Evolutionary conservation across 208 protist species (phyloP).

Genomic region (Acanthamoeba triangularis): DNA sequence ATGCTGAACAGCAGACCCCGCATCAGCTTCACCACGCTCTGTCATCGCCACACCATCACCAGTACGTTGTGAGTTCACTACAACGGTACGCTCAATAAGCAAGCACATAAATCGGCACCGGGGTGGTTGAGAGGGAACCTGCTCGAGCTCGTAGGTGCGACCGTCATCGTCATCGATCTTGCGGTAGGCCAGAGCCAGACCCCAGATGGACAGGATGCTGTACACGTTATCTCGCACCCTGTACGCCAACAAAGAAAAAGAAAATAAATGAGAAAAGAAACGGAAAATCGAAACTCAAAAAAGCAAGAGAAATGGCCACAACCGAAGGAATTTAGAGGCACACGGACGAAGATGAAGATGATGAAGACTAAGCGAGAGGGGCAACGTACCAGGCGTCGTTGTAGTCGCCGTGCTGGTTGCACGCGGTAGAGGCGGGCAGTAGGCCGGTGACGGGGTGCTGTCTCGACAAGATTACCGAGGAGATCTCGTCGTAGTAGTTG

Average conservation of each 20-base stretch:
- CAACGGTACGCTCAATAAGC: no score
- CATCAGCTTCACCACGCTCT: conserved; percentile 83
- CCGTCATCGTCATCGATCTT: conserved; percentile 79
- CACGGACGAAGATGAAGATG: not conserved
- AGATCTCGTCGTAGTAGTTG: conserved; percentile 49
- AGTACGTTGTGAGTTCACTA: not conserved
- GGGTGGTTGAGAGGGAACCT: not conserved
- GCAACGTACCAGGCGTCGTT: conserved; percentile 45
- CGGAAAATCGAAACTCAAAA: not conserved
- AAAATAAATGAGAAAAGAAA: not conserved
- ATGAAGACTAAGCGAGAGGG: not conserved
- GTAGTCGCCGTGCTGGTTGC: conserved; percentile 58
- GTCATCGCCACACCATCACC: not conserved
- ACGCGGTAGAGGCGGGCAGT: not conserved
- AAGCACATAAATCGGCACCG: no score
- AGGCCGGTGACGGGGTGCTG: conserved; percentile 48
- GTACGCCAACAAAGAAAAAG: not conserved
- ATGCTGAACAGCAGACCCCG: conserved; percentile 81
- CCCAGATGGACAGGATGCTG: conserved; percentile 80
- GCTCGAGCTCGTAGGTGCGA: conserved; percentile 79
- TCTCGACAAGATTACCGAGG: not conserved
- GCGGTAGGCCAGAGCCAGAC: conserved; percentile 79
- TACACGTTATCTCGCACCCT: conserved; percentile 80
- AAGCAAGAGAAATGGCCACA: not conserved
- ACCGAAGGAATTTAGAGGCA: not conserved